Evolutionary conservation across 768 basidiomycete species (phyloP), one percentile per base, ranked within the genome.

Genomic region (Russula lepida): DNA sequence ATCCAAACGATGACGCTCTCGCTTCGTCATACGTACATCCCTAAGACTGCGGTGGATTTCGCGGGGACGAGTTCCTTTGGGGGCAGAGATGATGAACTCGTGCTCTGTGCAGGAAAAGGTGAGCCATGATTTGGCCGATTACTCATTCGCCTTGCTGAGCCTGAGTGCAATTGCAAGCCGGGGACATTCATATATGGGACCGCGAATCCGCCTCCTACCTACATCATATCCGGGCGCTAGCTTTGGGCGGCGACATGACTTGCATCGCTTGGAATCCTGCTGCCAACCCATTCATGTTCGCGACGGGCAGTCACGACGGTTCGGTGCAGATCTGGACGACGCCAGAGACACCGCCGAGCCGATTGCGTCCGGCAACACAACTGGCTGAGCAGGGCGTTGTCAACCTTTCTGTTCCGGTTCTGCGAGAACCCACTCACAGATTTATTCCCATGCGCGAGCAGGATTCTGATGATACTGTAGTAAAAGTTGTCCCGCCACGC

Each of bases 181-280:
- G 89, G 3, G 88, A 90, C 66, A 85, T 92, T 13, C 85, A 89
- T 68, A 88, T 92, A 19, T 92, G 90, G 90, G 90, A 92, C 67
- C 81, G 84, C 58, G 88, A 90, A 72, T 86, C 86, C 7, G 90
- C 81, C 4, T 78, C 83, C 9, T 74, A 89, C 4, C 75, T 92
- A 1, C 89, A 90, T 64, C 79, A 84, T 64, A 79, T 92, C 64
- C 83, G 81, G 17, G 80, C 83, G 27, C 84, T 83, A 67, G 76
- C 74, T 12, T 77, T 81, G 27, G 79, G 82, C 23, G 75, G 74
- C 4, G 88, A 90, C 69, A 70, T 92, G 62, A 91, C 89, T 7
- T 88, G 86, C 64, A 81, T 90, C 44, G 86, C 87, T 8, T 92
- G 89, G 88, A 92, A 89, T 68, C 82, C 80, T 60, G 79, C 80